phyloP scores from a whole-genome alignment of 1,284 basidiomycete genomes.

The Puccinia sorghi region DNA sequence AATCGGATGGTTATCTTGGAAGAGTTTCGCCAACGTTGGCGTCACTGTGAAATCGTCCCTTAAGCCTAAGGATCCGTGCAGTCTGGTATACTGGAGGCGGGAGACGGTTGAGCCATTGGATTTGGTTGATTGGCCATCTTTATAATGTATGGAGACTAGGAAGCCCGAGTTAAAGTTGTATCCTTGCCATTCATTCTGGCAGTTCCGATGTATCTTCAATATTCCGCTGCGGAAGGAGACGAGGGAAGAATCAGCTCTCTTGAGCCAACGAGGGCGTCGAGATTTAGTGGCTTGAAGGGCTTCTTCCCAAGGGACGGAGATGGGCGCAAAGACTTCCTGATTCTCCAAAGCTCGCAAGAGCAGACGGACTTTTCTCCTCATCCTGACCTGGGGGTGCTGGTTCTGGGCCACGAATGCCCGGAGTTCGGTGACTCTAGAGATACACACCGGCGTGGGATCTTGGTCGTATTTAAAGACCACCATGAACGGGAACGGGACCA shows the following conservation, averaged over 20 bases:
- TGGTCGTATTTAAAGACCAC: slow-evolving; percentile 73
- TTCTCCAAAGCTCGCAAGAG: slow-evolving; percentile 71
- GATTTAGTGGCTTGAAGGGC: slow-evolving; percentile 54
- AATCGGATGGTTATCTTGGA: slow-evolving; percentile 66
- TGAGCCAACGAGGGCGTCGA: slow-evolving; percentile 50
- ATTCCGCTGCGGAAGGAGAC: slow-evolving; percentile 63
- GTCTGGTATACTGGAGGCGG: slow-evolving; percentile 62
- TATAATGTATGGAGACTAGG: slow-evolving; percentile 66
- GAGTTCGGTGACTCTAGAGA: slow-evolving; percentile 64
- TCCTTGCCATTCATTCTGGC: slow-evolving; percentile 65
- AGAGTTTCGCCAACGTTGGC: slow-evolving; percentile 67
- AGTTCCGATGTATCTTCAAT: slow-evolving; percentile 66
- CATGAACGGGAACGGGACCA: slow-evolving; percentile 74
- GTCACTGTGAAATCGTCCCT: slow-evolving; percentile 70
- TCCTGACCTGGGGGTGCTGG: slow-evolving; percentile 62
- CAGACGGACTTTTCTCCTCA: slow-evolving; percentile 67
- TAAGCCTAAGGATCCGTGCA: slow-evolving; percentile 68
- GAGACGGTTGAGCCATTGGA: slow-evolving; percentile 53
- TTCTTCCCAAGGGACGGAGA: slow-evolving; percentile 66
- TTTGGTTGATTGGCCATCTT: slow-evolving; percentile 57
- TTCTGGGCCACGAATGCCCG: slow-evolving; percentile 70
- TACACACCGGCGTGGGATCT: slow-evolving; percentile 62
- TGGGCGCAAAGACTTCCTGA: slow-evolving; percentile 68
- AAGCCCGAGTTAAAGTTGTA: slow-evolving; percentile 70
- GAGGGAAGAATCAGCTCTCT: slow-evolving; percentile 58